A percentile compares a stretch with the other conserved stretches of the same genome.
These are phyloP conservation scores for Lactifluus rugatus DNA, from an alignment of 768 basidiomycete species.

Conservation along the genomic window DNA sequence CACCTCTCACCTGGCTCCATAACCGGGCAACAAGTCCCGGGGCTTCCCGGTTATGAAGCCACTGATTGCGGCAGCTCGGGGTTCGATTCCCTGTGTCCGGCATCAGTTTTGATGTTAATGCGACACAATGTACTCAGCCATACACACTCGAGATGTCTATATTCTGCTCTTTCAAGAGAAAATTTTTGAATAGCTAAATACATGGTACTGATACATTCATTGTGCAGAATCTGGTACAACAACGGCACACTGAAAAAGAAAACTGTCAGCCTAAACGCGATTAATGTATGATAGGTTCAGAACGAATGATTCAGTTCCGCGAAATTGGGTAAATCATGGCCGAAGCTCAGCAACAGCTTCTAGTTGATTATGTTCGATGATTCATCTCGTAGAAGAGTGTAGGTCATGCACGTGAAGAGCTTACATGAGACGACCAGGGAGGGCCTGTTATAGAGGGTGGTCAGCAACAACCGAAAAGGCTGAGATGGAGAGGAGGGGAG, in stretches of 20 bases:
- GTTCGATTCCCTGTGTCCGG: slow-evolving; percentile 35
- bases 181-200: not conserved
- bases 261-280: not conserved
- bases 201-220: not conserved
- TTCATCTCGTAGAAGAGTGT: slow-evolving; percentile 32
- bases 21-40: too few relatives aligned
- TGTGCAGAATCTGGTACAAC: not conserved
- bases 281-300: not conserved
- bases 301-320: slow-evolving; percentile 20
- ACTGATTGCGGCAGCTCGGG: slow-evolving; percentile 30
- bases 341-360: slow-evolving; percentile 81
- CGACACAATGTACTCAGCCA: slow-evolving; percentile 6
- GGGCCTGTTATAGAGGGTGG: not conserved
- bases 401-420: not conserved
- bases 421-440: not conserved
- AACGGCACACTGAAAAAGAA: not conserved
- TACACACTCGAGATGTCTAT: not conserved
- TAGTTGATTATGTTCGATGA: slow-evolving; percentile 61
- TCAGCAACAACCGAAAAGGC: not conserved
- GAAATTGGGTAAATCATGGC: slow-evolving; percentile 41
- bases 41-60: too few relatives aligned
- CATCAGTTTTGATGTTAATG: not conserved
- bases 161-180: too few relatives aligned
- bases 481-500: not conserved
- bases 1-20: slow-evolving; percentile 22